Percentiles rank a stretch among this genome's conserved stretches.
Conservation (phyloP, 768 basidiomycete species). For the Mycena polygramma region DNA sequence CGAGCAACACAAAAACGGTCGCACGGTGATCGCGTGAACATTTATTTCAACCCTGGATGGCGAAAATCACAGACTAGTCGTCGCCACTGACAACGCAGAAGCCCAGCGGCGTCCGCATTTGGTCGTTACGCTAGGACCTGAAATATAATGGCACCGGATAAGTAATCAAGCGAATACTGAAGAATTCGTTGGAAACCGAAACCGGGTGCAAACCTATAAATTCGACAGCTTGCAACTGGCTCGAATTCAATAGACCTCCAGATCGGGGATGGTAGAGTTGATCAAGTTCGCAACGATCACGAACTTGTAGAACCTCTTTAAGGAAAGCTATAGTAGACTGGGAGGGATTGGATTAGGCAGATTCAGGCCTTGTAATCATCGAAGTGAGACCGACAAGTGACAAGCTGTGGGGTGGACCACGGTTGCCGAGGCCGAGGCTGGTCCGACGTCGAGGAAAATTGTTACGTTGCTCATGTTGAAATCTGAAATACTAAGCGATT, state of each 20-base stretch:
- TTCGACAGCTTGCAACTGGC: background rate
- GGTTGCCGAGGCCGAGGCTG: background rate
- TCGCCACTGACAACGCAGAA: too few relatives aligned
- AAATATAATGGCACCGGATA: too few relatives aligned
- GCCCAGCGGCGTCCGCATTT: too few relatives aligned
- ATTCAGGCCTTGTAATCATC: too few relatives aligned
- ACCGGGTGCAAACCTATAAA: background rate
- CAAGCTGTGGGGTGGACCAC: too few relatives aligned
- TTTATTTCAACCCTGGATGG: constrained; percentile 2
- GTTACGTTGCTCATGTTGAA: too few relatives aligned
- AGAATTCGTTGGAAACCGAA: background rate
- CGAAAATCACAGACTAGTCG: background rate
- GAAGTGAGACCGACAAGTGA: too few relatives aligned
- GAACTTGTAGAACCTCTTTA: background rate
- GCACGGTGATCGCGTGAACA: constrained; percentile 7
- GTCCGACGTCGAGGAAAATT: background rate
- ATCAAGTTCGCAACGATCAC: background rate
- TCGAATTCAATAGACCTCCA: background rate
- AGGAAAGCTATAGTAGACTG: background rate
- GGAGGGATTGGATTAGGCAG: too few relatives aligned
- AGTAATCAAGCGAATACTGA: background rate
- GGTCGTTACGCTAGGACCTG: too few relatives aligned
- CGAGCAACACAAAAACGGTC: background rate
- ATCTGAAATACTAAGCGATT: background rate
- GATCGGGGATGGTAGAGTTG: too few relatives aligned